Percentiles rank a stretch among this genome's conserved stretches.
These are phyloP conservation scores for Pholiota conissans DNA, from an alignment of 768 basidiomycete genomes.

Conservation along the genomic window DNA sequence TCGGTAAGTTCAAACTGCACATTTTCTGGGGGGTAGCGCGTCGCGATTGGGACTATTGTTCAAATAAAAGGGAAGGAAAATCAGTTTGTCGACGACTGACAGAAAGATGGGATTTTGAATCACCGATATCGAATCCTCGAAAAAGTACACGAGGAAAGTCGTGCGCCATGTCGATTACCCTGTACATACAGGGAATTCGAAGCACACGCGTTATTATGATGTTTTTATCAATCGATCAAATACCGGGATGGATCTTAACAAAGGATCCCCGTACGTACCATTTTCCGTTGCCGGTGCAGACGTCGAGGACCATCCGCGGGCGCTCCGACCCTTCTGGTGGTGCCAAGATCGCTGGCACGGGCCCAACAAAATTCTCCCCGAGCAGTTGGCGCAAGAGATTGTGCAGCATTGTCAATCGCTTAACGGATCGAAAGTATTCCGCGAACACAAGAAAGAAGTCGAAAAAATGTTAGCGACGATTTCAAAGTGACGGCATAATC, in stretches of 20 bases:
- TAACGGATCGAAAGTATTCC: background rate
- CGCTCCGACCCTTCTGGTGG: conserved; percentile 28
- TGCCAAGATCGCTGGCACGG: conserved; percentile 53
- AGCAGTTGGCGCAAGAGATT: conserved; percentile 47
- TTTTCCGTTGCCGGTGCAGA: conserved; percentile 74
- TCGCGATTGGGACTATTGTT: conserved; percentile 66
- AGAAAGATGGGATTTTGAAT: conserved; percentile 20
- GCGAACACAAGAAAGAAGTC: background rate
- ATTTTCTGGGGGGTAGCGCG: conserved; percentile 58
- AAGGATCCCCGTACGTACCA: conserved; percentile 49
- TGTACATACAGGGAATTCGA: conserved; percentile 27
- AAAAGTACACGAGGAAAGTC: conserved; percentile 66
- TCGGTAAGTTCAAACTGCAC: conserved; percentile 70
- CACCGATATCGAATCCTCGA: conserved; percentile 77
- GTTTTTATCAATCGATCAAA: conserved; percentile 9
- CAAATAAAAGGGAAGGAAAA: conserved; percentile 10
- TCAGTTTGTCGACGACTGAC: conserved; percentile 10
- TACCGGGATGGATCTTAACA: conserved; percentile 11
- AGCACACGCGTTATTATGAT: conserved; percentile 15
- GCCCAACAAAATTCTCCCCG: conserved; percentile 60
- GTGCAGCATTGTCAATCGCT: conserved; percentile 60
- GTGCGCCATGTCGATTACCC: conserved; percentile 75
- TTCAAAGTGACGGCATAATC: background rate
- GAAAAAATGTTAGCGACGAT: background rate
- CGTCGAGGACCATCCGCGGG: conserved; percentile 60